phyloP scores from a whole-genome alignment of 805 yeast species.

The Phaffomyces opuntiae region DNA sequence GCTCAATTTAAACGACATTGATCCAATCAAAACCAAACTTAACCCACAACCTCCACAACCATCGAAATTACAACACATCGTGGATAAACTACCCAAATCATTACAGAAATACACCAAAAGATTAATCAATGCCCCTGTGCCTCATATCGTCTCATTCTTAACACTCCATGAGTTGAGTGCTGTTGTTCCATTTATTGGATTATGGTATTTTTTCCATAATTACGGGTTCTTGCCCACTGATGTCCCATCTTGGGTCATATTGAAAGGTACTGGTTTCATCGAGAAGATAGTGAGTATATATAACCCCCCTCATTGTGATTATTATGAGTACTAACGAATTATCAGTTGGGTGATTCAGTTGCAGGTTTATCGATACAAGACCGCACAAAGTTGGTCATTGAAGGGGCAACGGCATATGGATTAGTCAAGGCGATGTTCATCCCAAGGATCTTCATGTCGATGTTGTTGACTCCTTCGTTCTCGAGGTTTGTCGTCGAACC shows the following conservation, averaged over 20 bases:
- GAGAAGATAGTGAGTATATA: constrained; percentile 40
- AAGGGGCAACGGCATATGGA: constrained; percentile 73
- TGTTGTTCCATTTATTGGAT: constrained; percentile 55
- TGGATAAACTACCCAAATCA: constrained; percentile 41
- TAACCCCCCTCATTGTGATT: not conserved
- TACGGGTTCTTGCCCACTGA: constrained; percentile 46
- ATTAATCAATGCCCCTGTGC: constrained; percentile 48
- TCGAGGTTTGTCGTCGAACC: constrained; percentile 48
- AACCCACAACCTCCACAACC: not conserved
- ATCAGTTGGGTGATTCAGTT: constrained; percentile 19
- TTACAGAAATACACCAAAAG: constrained; percentile 43
- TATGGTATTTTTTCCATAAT: constrained; percentile 63
- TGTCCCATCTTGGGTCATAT: constrained; percentile 53
- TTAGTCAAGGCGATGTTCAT: constrained; percentile 58
- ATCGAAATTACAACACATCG: constrained; percentile 4
- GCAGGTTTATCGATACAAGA: constrained; percentile 35
- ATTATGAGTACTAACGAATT: constrained; percentile 13
- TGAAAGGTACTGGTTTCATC: constrained; percentile 50
- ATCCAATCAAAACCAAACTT: not conserved
- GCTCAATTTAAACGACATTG: not conserved
- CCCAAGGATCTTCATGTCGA: constrained; percentile 41
- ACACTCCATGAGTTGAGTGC: constrained; percentile 73
- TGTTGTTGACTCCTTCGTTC: constrained; percentile 50
- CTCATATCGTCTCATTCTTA: constrained; percentile 57
- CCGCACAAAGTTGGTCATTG: constrained; percentile 48